phyloP scores from a whole-genome alignment of 2,329 filamentous ascomycete genomes.

The Magnaporthiopsis incrustans region DNA sequence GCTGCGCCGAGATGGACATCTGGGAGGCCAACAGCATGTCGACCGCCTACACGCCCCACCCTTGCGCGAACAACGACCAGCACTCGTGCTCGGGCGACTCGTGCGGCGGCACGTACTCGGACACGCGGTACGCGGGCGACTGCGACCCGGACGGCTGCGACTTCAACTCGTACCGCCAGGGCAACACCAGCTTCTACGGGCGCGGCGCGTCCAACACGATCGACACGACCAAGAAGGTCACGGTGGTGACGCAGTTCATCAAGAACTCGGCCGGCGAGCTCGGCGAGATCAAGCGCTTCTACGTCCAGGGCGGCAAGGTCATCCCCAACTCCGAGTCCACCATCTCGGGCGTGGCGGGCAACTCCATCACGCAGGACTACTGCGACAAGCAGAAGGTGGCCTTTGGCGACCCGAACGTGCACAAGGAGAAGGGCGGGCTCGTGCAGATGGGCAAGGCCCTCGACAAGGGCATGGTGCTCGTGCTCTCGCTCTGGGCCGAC shows the following conservation, averaged over 20 bases:
- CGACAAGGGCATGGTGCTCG: slow-evolving; percentile 35
- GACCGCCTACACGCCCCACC: slow-evolving; percentile 30
- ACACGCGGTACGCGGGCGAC: slow-evolving; percentile 49
- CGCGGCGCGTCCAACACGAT: slow-evolving; percentile 38
- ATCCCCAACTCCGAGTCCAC: slow-evolving; percentile 43
- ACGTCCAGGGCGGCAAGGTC: slow-evolving; percentile 53
- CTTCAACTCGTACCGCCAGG: slow-evolving; percentile 62
- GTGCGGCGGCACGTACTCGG: slow-evolving; percentile 46
- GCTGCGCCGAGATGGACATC: slow-evolving; percentile 39
- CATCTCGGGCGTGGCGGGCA: slow-evolving; percentile 30
- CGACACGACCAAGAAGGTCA: slow-evolving; percentile 52
- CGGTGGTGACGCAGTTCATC: slow-evolving; percentile 60
- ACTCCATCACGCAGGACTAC: slow-evolving; percentile 47
- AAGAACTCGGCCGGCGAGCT: slow-evolving; percentile 34
- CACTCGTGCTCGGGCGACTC: slow-evolving; percentile 39
- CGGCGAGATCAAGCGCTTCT: slow-evolving; percentile 51
- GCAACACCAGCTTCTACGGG: slow-evolving; percentile 56
- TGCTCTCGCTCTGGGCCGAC: slow-evolving; percentile 54
- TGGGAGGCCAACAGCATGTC: slow-evolving; percentile 35
- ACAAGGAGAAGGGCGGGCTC: slow-evolving; percentile 49
- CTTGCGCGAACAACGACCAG: slow-evolving; percentile 37
- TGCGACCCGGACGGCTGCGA: slow-evolving; percentile 66
- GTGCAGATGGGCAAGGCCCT: slow-evolving; percentile 43
- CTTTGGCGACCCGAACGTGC: slow-evolving; percentile 47
- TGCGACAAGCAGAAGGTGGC: slow-evolving; percentile 50